Evolutionary conservation across 2,329 filamentous ascomycete genomes (phyloP).

Genomic region (Oidium heveae): DNA sequence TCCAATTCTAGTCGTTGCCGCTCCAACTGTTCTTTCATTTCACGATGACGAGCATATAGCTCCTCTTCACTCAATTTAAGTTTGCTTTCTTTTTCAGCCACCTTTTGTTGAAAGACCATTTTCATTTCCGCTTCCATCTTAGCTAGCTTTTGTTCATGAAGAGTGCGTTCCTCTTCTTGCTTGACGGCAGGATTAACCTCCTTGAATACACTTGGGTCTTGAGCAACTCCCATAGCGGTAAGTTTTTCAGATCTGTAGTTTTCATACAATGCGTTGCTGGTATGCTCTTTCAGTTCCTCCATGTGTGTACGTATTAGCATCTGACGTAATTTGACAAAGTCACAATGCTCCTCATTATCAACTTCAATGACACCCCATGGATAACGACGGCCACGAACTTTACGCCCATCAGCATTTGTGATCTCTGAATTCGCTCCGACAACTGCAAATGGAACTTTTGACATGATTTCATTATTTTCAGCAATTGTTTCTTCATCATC

Average conservation of each 20-base stretch:
- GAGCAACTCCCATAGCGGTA: constrained; percentile 90
- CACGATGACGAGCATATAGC: constrained; percentile 86
- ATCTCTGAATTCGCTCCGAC: constrained; percentile 95
- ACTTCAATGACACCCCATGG: constrained; percentile 98
- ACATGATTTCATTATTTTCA: constrained; percentile 99
- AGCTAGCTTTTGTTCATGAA: constrained; percentile 98
- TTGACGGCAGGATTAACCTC: constrained; percentile 99
- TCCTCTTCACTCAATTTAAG: constrained; percentile 98
- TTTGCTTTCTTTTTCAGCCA: constrained; percentile 98
- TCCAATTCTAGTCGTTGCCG: constrained; percentile 84
- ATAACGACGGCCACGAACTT: constrained; percentile 86
- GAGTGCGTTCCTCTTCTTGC: constrained; percentile 92
- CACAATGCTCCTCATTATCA: constrained; percentile 98
- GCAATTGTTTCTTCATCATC: constrained; percentile 99
- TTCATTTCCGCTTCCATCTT: constrained; percentile 99
- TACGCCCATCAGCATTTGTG: constrained; percentile 70
- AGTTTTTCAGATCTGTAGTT: constrained; percentile 99
- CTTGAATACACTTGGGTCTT: constrained; percentile 98
- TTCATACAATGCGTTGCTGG: constrained; percentile 96
- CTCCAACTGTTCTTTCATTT: constrained; percentile 99
- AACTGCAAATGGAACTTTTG: constrained; percentile 94
- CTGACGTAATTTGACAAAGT: constrained; percentile 98
- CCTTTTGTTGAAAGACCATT: constrained; percentile 99
- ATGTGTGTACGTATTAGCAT: constrained; percentile 99
- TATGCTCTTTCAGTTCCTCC: constrained; percentile 99